Evolutionary conservation across 2,329 filamentous ascomycete species (phyloP), one percentile per base, ranked within the genome.

Genomic region (Helotiales sp.): DNA sequence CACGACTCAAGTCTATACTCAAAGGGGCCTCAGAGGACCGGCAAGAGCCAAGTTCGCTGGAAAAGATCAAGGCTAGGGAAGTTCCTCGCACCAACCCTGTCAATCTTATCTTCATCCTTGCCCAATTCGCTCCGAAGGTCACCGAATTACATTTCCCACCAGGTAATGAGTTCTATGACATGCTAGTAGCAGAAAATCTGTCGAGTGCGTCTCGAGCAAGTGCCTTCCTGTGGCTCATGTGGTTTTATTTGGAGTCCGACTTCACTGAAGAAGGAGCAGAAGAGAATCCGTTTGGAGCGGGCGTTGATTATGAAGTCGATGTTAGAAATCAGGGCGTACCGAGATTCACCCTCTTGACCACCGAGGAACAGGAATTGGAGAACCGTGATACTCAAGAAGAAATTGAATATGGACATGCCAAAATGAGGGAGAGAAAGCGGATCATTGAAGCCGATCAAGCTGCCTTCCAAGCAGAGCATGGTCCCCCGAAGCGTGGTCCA

Each of bases 181-280:
- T 99, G 17, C 91, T 99, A 74, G 98, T 98, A 94, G 90, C 93
- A 76, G 90, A 90, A 1, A 91, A 92, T 26, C 86, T 93, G 68
- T 93, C 90, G 65, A 98, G 94, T 79, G 82, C 84, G 72, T 97
- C 93, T 69, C 88, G 96, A 70, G 94, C 96, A 0, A 89, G 83
- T 52, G 95, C 95, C 0, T 99, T 99, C 74, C 82, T 99, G 22
- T 99, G 96, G 96, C 83, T 99, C 70, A 96, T 99, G 89, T 99
- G 96, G 96, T 97, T 96, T 84, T 98, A 99, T 77, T 86, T 99
- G 20, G 96, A 99, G 78, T 97, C 94, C 30, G 93, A 97, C 77
- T 98, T 97, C 73, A 92, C 92, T 0, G 89, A 91, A 73, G 92
- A 97, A 75, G 93, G 92, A 64, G 95, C 93, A 52, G 86, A 93